Conservation (phyloP, 2,329 filamentous ascomycete species). For the Cladosporium austrohemisphaericum region DNA sequence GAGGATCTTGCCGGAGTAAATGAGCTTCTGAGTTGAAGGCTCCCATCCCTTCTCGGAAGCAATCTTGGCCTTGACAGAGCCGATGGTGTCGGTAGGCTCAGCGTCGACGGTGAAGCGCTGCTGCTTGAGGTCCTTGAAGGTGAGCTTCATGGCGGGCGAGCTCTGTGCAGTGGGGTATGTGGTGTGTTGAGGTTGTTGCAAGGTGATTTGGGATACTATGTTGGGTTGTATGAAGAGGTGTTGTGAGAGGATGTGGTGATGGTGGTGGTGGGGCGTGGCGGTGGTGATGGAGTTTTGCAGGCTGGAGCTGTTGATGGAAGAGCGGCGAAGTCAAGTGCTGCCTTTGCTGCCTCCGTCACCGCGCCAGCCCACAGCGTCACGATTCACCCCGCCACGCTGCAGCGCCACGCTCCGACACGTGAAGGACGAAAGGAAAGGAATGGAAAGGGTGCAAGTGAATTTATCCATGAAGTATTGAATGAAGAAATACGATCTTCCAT, state of each 20-base stretch:
- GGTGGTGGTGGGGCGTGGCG: background rate
- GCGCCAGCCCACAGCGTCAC: no score
- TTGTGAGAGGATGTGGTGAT: background rate
- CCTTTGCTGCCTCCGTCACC: no score
- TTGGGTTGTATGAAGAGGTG: background rate
- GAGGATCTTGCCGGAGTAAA: slow-evolving; percentile 98
- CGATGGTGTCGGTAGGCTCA: slow-evolving; percentile 86
- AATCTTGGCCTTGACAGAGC: slow-evolving; percentile 88
- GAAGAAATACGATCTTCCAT: no score
- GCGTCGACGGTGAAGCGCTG: slow-evolving; percentile 97
- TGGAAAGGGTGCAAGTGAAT: no score
- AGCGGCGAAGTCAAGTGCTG: background rate
- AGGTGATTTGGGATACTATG: background rate
- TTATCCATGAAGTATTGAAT: no score
- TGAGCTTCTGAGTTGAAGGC: slow-evolving; percentile 84
- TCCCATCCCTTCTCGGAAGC: slow-evolving; percentile 92
- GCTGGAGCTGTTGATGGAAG: slow-evolving; percentile 3
- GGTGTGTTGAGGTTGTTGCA: background rate
- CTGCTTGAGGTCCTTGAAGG: slow-evolving; percentile 91
- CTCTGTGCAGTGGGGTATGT: background rate
- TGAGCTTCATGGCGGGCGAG: slow-evolving; percentile 58
- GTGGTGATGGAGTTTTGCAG: background rate
- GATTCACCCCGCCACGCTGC: no score
- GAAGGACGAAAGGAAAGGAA: no score
- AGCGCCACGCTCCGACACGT: no score